Evolutionary conservation across 352 stramenopile genomes (phyloP).

Genomic region (Phytophthora nicotianae): DNA sequence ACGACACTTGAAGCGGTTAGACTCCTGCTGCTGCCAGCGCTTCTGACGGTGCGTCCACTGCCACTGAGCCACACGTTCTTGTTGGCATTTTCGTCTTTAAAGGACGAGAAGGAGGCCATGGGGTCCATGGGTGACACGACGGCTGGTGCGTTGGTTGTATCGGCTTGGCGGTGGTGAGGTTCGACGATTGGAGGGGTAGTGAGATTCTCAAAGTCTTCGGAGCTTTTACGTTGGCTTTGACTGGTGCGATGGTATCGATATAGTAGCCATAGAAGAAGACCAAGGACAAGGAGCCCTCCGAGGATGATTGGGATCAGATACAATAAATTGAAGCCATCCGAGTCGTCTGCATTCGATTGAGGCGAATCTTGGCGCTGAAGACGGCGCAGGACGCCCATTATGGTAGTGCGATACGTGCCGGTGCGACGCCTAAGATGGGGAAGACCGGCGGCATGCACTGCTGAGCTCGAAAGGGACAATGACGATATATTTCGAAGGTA

Average conservation of each 20-base stretch:
- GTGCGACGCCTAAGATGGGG: not conserved
- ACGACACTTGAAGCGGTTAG: constrained; percentile 10
- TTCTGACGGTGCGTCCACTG: constrained; percentile 28
- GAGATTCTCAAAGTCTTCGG: constrained; percentile 6
- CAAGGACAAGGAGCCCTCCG: constrained; percentile 9
- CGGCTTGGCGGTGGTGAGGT: not conserved
- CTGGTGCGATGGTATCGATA: constrained; percentile 1
- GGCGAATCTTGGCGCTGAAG: not conserved
- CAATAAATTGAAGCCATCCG: constrained; percentile 35
- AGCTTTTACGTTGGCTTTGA: constrained; percentile 4
- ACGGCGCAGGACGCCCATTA: constrained; percentile 22
- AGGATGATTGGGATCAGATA: constrained; percentile 43
- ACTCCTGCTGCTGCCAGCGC: constrained; percentile 13
- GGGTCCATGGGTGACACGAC: constrained; percentile 32
- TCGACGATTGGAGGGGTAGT: constrained; percentile 16
- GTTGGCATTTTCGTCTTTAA: constrained; percentile 18
- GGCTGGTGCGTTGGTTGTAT: not conserved
- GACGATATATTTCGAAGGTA: constrained; percentile 5
- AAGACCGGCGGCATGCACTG: constrained; percentile 11
- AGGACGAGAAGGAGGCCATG: constrained; percentile 26
- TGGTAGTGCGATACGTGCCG: not conserved
- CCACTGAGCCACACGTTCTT: constrained; percentile 36
- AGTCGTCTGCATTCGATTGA: not conserved
- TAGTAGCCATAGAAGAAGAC: constrained; percentile 21
- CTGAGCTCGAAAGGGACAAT: constrained; percentile 19